Evolutionary conservation across 495 filamentous ascomycete genomes (phyloP).

Genomic region (Penicillium bovifimosum): DNA sequence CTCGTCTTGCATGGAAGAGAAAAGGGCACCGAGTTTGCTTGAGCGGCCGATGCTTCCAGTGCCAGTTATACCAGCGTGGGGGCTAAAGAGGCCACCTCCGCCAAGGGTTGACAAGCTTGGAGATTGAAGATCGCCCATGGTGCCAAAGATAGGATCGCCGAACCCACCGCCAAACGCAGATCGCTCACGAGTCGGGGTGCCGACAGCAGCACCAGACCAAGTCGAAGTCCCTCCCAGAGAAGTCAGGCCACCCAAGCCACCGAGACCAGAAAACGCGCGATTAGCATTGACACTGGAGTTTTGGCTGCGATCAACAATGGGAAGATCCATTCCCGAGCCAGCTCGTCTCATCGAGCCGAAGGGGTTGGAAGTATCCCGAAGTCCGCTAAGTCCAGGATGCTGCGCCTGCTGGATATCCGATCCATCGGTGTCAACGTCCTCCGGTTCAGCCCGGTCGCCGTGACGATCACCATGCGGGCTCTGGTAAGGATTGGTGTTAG

Average conservation of each 20-base stretch:
- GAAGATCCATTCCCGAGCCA: conserved; percentile 56
- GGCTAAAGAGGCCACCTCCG: conserved; percentile 50
- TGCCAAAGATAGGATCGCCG: conserved; percentile 65
- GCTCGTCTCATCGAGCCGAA: conserved; percentile 46
- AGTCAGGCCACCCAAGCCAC: conserved; percentile 55
- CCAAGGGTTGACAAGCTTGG: conserved; percentile 61
- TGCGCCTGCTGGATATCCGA: conserved; percentile 52
- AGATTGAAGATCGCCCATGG: conserved; percentile 68
- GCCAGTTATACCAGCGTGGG: conserved; percentile 40
- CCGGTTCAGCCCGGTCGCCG: conserved; percentile 43
- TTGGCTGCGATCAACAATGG: conserved; percentile 73
- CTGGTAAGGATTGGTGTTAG: conserved; percentile 95
- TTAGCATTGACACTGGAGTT: conserved; percentile 74
- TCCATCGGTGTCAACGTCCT: conserved; percentile 55
- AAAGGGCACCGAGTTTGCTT: conserved; percentile 81
- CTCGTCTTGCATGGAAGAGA: conserved; percentile 84
- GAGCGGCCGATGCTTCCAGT: conserved; percentile 59
- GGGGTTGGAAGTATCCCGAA: conserved; percentile 46
- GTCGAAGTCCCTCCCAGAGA: conserved; percentile 53
- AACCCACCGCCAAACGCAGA: conserved; percentile 61
- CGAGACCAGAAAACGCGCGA: conserved; percentile 63
- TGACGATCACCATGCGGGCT: conserved; percentile 79
- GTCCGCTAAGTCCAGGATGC: conserved; percentile 52
- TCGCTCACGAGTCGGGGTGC: conserved; percentile 73
- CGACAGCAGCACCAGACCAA: conserved; percentile 58